Percentiles rank a stretch among this genome's conserved stretches.
phyloP scores from a whole-genome alignment of 179 eudicot species.

The Heliamphora pulchella region DNA sequence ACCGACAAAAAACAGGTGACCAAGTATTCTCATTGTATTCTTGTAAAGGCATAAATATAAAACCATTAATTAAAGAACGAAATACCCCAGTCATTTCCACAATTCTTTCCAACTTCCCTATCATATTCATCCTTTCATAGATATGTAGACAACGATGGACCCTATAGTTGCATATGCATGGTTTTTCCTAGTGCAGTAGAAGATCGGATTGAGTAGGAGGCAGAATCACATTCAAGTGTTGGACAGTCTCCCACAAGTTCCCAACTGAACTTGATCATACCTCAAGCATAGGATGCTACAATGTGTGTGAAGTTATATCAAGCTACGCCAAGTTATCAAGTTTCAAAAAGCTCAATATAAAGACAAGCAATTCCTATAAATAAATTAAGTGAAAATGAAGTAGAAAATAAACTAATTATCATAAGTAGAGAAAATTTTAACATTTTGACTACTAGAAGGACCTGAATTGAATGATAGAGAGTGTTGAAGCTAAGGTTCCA shows the following conservation, averaged over 20 bases:
- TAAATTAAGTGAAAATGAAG: not conserved
- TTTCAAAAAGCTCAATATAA: not conserved
- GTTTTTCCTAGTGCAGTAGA: not conserved
- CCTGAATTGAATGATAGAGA: slow-evolving; percentile 92
- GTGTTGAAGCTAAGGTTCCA: slow-evolving; percentile 90
- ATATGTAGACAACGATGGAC: not conserved
- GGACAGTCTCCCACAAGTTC: not conserved
- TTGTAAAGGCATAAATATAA: not conserved
- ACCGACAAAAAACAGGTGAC: not conserved
- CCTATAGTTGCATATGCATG: not conserved
- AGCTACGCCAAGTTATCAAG: not conserved
- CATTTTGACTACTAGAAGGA: slow-evolving; percentile 16
- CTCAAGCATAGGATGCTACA: not conserved
- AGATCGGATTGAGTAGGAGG: not conserved
- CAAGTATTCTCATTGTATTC: not conserved
- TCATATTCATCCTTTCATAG: not conserved
- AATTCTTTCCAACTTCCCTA: slow-evolving; percentile 4
- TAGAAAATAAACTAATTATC: not conserved
- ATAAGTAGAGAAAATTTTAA: not conserved
- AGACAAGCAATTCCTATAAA: not conserved
- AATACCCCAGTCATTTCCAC: not conserved
- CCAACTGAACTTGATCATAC: not conserved
- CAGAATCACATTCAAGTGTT: not conserved
- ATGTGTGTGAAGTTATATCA: not conserved
- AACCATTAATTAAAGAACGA: not conserved